These are phyloP conservation scores for Coemansia asiatica DNA, from an alignment of 192 early-diverging fungal species.

Conservation along the genomic window DNA sequence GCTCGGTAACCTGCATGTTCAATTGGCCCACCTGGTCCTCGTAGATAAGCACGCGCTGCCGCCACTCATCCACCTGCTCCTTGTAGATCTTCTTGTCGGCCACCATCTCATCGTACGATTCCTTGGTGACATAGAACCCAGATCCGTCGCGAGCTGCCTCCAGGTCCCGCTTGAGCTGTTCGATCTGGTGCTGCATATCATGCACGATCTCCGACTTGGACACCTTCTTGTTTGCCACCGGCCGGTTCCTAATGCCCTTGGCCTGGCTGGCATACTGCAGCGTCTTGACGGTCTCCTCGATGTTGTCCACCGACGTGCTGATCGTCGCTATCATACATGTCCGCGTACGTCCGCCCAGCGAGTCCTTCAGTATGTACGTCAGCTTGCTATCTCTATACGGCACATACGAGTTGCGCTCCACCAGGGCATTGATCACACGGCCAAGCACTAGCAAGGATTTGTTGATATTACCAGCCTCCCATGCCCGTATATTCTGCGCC, in stretches of 20 bases:
- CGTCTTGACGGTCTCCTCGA: constrained; percentile 74
- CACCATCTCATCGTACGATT: constrained; percentile 59
- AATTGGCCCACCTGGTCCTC: constrained; percentile 26
- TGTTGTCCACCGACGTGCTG: constrained; percentile 66
- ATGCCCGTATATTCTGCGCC: constrained; percentile 75
- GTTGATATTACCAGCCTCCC: constrained; percentile 92
- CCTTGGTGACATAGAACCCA: constrained; percentile 74
- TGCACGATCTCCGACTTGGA: constrained; percentile 80
- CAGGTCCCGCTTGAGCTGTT: constrained; percentile 76
- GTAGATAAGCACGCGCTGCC: constrained; percentile 30
- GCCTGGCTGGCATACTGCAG: constrained; percentile 78
- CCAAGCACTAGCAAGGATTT: constrained; percentile 72
- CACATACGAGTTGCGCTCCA: constrained; percentile 62
- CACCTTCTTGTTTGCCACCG: constrained; percentile 74
- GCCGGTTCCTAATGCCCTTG: constrained; percentile 76
- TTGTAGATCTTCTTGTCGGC: constrained; percentile 15
- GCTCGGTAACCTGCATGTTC: background rate
- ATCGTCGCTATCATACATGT: constrained; percentile 96
- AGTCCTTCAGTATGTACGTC: constrained; percentile 88
- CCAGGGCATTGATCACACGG: constrained; percentile 68
- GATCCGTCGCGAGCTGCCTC: constrained; percentile 78
- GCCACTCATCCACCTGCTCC: constrained; percentile 35
- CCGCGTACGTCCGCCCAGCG: constrained; percentile 83
- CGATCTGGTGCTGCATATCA: constrained; percentile 78
- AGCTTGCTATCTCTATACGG: constrained; percentile 86